Evolutionary conservation across 306 rosid species (phyloP).

Genomic region (Acacia confusa): DNA sequence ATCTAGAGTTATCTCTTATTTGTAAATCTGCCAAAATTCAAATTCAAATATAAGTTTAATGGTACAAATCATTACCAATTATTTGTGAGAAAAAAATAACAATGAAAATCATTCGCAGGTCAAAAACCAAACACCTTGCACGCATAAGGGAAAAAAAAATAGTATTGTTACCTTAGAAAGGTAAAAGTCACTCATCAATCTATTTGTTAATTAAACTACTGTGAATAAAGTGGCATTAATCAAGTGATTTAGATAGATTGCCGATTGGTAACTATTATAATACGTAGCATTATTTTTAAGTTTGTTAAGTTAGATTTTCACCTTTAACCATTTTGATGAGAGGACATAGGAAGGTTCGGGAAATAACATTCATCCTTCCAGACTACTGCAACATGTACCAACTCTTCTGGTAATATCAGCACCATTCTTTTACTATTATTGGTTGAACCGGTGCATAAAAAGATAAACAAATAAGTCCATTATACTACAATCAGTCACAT

Average conservation of each 20-base stretch:
- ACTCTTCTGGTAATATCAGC: slow-evolving; percentile 26
- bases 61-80: not conserved
- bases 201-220: not conserved
- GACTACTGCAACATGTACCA: slow-evolving; percentile 18
- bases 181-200: slow-evolving; percentile 10
- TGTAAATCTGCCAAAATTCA: not conserved
- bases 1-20: not conserved
- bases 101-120: not conserved
- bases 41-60: not conserved
- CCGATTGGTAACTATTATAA: no score
- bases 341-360: not conserved
- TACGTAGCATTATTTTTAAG: not conserved
- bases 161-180: not conserved
- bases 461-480: not conserved
- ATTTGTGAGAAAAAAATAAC: not conserved
- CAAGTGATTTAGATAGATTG: no score
- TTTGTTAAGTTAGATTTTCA: not conserved
- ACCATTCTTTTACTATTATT: slow-evolving; percentile 10
- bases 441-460: not conserved
- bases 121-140: slow-evolving; percentile 2
- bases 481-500: not conserved
- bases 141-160: not conserved
- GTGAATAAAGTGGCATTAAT: no score
- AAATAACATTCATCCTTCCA: slow-evolving; percentile 27
- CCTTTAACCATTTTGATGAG: slow-evolving; percentile 6